Conservation (phyloP, 1,139 yeast species). For the Pichia sp. region DNA sequence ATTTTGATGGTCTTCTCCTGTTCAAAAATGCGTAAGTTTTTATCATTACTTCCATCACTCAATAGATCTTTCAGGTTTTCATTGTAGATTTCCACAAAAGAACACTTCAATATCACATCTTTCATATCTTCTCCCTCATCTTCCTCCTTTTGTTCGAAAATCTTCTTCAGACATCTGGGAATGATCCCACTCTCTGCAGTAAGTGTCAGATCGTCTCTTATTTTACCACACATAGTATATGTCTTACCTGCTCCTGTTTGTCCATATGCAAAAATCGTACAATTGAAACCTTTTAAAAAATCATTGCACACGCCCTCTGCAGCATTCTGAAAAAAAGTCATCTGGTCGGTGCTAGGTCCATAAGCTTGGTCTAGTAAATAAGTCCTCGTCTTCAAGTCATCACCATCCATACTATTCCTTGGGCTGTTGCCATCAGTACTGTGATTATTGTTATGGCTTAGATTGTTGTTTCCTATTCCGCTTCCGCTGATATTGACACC, state of each 20-base stretch:
- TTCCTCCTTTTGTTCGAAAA: slow-evolving; percentile 31
- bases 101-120: slow-evolving; percentile 45
- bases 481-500: neutral
- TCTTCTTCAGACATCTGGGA: slow-evolving; percentile 53
- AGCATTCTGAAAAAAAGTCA: slow-evolving; percentile 48
- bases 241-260: slow-evolving; percentile 92
- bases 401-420: neutral
- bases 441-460: neutral
- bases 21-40: slow-evolving; percentile 44
- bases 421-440: neutral
- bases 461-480: neutral
- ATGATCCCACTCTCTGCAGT: slow-evolving; percentile 50
- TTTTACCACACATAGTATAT: slow-evolving; percentile 78
- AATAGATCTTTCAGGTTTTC: slow-evolving; percentile 64
- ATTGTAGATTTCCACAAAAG: slow-evolving; percentile 67
- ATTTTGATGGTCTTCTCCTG: slow-evolving; percentile 27
- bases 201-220: slow-evolving; percentile 26
- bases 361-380: slow-evolving; percentile 69
- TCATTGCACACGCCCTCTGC: slow-evolving; percentile 62
- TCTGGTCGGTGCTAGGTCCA: slow-evolving; percentile 66
- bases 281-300: slow-evolving; percentile 63
- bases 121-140: neutral
- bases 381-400: slow-evolving; percentile 31
- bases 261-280: slow-evolving; percentile 81
- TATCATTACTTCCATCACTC: slow-evolving; percentile 32